Evolutionary conservation across 352 stramenopile genomes (phyloP), one percentile per base, ranked within the genome.

Genomic region (Globisporangium nunn): DNA sequence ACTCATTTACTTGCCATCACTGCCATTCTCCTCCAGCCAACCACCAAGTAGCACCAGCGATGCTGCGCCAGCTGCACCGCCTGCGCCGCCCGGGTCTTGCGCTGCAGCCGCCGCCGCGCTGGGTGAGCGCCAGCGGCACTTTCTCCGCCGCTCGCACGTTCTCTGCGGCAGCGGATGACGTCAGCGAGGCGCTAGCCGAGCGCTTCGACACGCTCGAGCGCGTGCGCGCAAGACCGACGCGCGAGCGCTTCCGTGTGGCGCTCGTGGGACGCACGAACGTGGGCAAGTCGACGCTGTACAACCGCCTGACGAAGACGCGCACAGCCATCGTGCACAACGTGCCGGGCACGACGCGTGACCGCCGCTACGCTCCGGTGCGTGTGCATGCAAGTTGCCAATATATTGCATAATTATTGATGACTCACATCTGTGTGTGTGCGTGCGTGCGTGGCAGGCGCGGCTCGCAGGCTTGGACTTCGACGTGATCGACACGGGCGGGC

Each of bases 261-360:
- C 79, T 93, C 31, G 83, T 93, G n/a, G 83, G 83, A 0, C 78
- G 83, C 49, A 91, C 83, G 23, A 93, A 93, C 64, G 81, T 93
- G 43, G 83, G 83, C 56, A 93, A 93, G 63, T 91, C 81, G 46
- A 93, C 83, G 64, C 79, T 93, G 30, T 93, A 87, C 71, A 93
- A 93, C 64, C 75, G 83, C 23, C 58, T 93, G 52, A 93, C 83
- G 54, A 89, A 88, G 66, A 79, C 81, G 18, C 77, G 82, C 28
- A 63, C 70, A 0, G 82, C 82, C 7, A 93, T 93, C 58, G 82
- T 93, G n/a, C 82, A 93, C 64, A 84, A 93, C 52, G 82, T 93
- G 1, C 78, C 82, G 0, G 82, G 82, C 10, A 93, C 82, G 8
- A 93, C 83, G 10, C 81, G 83, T 23, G 83, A 93, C 55, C 80